Percentiles rank a stretch among this genome's conserved stretches.
Conservation (phyloP, 2,329 filamentous ascomycete species). For the Aspergillus ibericus region DNA sequence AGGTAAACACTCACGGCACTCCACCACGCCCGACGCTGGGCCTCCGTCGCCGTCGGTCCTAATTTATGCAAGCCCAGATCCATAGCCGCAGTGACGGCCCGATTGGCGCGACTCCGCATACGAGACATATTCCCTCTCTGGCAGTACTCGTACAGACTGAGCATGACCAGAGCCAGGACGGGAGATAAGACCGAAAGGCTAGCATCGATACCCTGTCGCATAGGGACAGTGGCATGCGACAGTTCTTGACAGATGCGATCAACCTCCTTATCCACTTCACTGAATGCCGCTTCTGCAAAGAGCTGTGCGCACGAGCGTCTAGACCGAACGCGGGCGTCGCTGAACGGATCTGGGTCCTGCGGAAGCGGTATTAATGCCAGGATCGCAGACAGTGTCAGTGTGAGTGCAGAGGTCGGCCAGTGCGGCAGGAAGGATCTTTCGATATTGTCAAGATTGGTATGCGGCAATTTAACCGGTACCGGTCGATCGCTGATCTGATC, state of each 20-base stretch:
- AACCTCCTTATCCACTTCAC: conserved; percentile 16
- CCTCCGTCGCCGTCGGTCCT: conserved; percentile 14
- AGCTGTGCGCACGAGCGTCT: conserved; percentile 24
- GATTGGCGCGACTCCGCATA: conserved; percentile 26
- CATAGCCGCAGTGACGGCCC: conserved; percentile 29
- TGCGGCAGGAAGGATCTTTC: conserved; percentile 16
- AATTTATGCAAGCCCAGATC: conserved; percentile 24
- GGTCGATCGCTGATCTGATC: neutral
- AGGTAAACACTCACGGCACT: conserved; percentile 21
- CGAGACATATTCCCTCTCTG: conserved; percentile 24
- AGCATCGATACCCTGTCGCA: conserved; percentile 8
- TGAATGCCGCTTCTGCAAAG: conserved; percentile 24
- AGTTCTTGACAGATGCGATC: conserved; percentile 4
- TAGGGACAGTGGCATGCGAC: neutral
- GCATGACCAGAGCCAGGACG: conserved; percentile 22
- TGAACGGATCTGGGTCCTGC: conserved; percentile 8
- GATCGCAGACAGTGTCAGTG: conserved; percentile 24
- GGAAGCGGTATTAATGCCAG: conserved; percentile 23
- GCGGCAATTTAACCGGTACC: neutral
- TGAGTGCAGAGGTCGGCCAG: conserved; percentile 22
- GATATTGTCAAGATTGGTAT: neutral
- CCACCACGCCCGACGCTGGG: conserved; percentile 28
- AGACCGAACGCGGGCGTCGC: conserved; percentile 7
- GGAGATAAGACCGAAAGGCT: conserved; percentile 18
- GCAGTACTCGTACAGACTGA: conserved; percentile 26